Evolutionary conservation across 1,284 basidiomycete species (phyloP), one percentile per base, ranked within the genome.

Genomic region (Irpex sp.): DNA sequence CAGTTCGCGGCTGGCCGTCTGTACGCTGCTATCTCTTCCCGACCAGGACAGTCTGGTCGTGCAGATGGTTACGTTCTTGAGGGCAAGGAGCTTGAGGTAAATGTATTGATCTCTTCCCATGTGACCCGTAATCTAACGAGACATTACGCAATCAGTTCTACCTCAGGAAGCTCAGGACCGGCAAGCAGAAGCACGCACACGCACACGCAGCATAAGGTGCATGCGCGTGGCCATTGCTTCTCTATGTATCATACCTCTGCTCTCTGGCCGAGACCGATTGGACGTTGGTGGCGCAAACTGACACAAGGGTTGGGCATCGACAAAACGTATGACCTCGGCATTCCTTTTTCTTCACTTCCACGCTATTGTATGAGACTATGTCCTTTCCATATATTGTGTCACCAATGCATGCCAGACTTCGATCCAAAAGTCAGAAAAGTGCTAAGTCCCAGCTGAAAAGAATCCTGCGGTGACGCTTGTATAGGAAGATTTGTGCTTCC

Each of bases 31-130:
- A 91, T 98, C 78, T 88, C 93, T 66, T 96, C 93, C 78, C 89
- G 96, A 77, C 96, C 96, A 65, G 96, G 96, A 56, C 96, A 98
- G 79, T 93, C 89, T 62, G 96, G 96, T 57, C 93, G 96, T 69
- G 89, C 91, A 66, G 96, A 98, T 78, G 96, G 96, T 62, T 97
- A 97, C 82, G 84, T 98, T 69, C 88, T 98, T 62, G 96, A 98
- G 84, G 96, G 96, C 75, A 94, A 94, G 81, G 96, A 98, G 79
- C 88, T 97, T 65, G 95, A 97, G 85, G 93, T 95, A 72, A 60
- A 82, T 37, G 15, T 40, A 57, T 58, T 9, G n/a, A 47, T 34
- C 9, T 21, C 58, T 34, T 59, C 64, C 70, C 69, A 69, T 54
- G 44, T 38, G 40, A 40, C n/a, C 37, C 40, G 59, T 60, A 55